Percentiles rank a stretch among this genome's conserved stretches.
Evolutionary conservation across 1,284 basidiomycete genomes (phyloP).

Genomic region (Apiotrichum montevideense): DNA sequence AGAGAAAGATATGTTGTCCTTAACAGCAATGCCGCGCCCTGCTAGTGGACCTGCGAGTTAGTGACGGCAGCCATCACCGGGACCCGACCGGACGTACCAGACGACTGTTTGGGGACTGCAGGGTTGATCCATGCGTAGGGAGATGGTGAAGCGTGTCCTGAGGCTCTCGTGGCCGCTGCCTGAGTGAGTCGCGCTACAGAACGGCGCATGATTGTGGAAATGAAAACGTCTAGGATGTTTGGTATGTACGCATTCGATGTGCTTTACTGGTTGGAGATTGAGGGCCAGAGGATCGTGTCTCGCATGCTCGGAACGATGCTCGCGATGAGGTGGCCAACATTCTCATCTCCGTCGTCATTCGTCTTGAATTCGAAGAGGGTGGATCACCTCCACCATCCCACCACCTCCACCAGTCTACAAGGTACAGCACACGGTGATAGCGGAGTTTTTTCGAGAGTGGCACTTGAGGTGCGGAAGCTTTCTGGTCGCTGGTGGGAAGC

Average conservation of each 20-base stretch:
- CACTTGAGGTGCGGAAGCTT: too few species aligned
- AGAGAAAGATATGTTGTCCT: constrained; percentile 76
- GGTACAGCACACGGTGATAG: not conserved
- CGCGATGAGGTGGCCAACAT: too few species aligned
- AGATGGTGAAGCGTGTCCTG: constrained; percentile 5
- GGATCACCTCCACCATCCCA: not conserved
- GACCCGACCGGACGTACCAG: constrained; percentile 8
- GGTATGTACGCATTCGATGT: too few species aligned
- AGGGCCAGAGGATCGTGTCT: too few species aligned
- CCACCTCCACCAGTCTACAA: not conserved
- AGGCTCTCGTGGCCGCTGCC: not conserved
- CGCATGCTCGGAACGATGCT: too few species aligned
- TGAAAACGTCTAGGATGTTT: not conserved
- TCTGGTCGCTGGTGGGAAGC: too few species aligned
- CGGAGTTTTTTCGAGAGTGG: too few species aligned
- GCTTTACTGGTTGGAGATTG: too few species aligned
- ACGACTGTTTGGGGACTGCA: constrained; percentile 10
- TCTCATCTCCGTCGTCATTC: too few species aligned
- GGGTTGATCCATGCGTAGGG: constrained; percentile 35
- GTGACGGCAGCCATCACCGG: not conserved
- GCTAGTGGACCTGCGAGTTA: constrained; percentile 24
- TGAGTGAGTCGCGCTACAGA: constrained; percentile 4
- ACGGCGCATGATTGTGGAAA: not conserved
- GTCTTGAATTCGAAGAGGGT: not conserved
- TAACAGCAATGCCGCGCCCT: constrained; percentile 57